phyloP scores from a whole-genome alignment of 2,329 filamentous ascomycete genomes.

The Aspergillus floridensis region DNA sequence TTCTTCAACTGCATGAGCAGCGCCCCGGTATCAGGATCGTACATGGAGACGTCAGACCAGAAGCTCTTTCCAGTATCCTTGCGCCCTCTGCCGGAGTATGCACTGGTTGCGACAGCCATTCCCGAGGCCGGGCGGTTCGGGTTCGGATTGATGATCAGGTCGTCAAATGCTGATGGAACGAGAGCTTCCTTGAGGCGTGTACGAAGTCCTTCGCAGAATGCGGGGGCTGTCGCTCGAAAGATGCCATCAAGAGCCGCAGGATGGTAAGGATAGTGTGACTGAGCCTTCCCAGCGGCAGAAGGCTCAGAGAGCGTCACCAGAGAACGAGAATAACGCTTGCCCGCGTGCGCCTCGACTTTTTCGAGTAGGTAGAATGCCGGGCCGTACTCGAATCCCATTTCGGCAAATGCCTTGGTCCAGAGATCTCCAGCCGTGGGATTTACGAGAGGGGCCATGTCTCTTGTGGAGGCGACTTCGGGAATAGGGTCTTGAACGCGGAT shows the following conservation, averaged over 20 bases:
- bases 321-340: background rate
- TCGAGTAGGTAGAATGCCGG: conserved; percentile 9
- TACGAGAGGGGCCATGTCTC: conserved; percentile 6
- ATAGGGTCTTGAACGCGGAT: conserved; percentile 6
- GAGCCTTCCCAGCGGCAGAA: background rate
- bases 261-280: conserved; percentile 8
- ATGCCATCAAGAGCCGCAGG: conserved; percentile 9
- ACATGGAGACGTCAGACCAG: conserved; percentile 1
- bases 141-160: conserved; percentile 9
- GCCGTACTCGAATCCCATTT: conserved; percentile 7
- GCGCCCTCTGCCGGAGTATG: conserved; percentile 6
- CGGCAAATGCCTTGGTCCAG: conserved; percentile 12
- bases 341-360: conserved; percentile 9
- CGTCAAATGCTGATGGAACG: conserved; percentile 7
- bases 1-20: conserved; percentile 6
- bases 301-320: conserved; percentile 6
- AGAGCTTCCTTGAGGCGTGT: background rate
- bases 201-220: background rate
- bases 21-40: conserved; percentile 5
- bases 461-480: background rate
- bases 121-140: background rate
- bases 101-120: conserved; percentile 2
- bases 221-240: conserved; percentile 4
- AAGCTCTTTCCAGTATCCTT: conserved; percentile 5
- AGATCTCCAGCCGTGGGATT: conserved; percentile 3